Base-by-base conservation (phyloP, 2,329 filamentous ascomycete genomes). In the Phialocephala subalpina region DNA sequence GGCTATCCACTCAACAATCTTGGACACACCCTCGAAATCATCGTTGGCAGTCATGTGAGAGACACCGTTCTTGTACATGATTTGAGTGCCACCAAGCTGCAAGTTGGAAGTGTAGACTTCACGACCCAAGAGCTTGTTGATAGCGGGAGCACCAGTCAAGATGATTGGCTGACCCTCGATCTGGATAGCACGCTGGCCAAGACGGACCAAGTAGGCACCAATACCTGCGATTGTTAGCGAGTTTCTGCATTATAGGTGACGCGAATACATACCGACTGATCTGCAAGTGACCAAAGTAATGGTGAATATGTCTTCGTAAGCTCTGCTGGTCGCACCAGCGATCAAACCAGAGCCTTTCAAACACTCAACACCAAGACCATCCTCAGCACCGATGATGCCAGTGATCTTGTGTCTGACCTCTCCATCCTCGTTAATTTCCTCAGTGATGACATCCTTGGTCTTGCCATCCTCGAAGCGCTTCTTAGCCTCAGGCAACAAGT, bases 31-130 rank as follows among this genome's bases (percentile, higher is more conserved):
- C 76, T 95, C 94, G 75, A 99, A 98, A 83, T 99, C 96, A 77
- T 99, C 95, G 73, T 91, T 92, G 76, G 96, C 96, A 73, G 95
- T 97, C 92, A 98, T 95, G 84, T 99, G 96, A 25, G 96, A 98
- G 49, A 99, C 96, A 88, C 96, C 96, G 79, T 99, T 99, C 83
- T 93, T 94, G 89, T 99, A 98, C 96, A 99, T 99, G 87, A 99
- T 99, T 82, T 99, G 96, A n/a, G 96, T 99, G 74, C 96, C 96
- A 89, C 96, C 96, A 71, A 99, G 93, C 85, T 99, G 96, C 77
- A 99, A 83, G 87, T 99, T 99, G 67, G 96, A 98, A 27, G 96
- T 97, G 84, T 99, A 99, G 35, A 99, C 95, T 81, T 99, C 96
- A 73, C 97, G 94, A 76, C 96, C 96, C 67, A 99, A 89, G 75